These are phyloP conservation scores for Eimeria brunetti DNA, from an alignment of 169 alveolate species.

Conservation along the genomic window DNA sequence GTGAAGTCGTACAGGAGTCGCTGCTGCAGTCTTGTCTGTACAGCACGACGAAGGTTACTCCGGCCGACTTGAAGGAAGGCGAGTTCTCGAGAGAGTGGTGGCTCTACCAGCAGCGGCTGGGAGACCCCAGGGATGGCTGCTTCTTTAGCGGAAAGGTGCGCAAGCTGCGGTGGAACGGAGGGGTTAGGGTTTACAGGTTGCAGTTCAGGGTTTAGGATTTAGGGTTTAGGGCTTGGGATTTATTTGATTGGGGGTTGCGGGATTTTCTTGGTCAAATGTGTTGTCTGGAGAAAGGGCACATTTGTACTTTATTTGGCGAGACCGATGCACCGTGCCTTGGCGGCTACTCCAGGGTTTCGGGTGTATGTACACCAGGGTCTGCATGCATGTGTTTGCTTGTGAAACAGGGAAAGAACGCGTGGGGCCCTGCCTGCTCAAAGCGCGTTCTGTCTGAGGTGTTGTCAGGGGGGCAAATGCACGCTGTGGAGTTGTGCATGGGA, in stretches of 20 bases:
- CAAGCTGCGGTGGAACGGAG: neutral
- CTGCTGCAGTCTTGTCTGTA: constrained; percentile 55
- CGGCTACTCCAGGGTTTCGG: neutral
- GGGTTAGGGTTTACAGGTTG: neutral
- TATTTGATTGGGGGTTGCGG: neutral
- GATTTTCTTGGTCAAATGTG: neutral
- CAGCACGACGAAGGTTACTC: constrained; percentile 2
- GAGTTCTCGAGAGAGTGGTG: constrained; percentile 65
- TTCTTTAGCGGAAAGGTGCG: constrained; percentile 50
- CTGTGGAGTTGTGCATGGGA: constrained; percentile 54
- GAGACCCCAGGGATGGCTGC: constrained; percentile 63
- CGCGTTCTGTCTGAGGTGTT: constrained; percentile 59
- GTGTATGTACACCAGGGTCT: neutral
- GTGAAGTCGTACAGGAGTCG: constrained; percentile 66
- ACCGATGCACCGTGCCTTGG: neutral
- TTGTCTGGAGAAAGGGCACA: neutral
- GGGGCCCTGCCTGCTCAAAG: constrained; percentile 76
- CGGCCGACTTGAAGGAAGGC: constrained; percentile 24
- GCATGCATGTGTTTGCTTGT: neutral
- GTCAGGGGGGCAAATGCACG: constrained; percentile 39
- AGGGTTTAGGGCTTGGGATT: neutral
- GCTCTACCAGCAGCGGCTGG: constrained; percentile 66
- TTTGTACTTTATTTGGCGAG: neutral
- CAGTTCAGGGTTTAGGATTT: neutral
- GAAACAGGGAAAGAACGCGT: constrained; percentile 51